Percentiles rank a stretch among this genome's conserved stretches.
Conservation (phyloP, 768 basidiomycete species). For the Tricholoma terreum region DNA sequence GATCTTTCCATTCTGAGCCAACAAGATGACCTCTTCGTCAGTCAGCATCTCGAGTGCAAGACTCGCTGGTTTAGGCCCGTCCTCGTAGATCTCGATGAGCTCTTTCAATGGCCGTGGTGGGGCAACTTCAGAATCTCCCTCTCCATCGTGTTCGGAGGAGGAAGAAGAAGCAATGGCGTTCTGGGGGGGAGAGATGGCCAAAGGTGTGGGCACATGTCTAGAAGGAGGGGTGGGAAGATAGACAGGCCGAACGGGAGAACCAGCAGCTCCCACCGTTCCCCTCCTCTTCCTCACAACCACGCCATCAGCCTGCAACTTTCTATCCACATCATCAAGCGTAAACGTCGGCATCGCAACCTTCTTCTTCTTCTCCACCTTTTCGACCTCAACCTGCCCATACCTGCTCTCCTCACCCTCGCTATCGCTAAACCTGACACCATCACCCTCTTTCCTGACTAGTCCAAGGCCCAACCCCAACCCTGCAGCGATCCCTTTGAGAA, state of each 20-base stretch:
- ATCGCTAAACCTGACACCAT: slow-evolving; percentile 24
- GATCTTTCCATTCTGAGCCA: slow-evolving; percentile 90
- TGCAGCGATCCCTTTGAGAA: slow-evolving; percentile 81
- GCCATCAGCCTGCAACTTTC: slow-evolving; percentile 27
- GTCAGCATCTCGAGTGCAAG: slow-evolving; percentile 59
- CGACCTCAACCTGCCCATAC: slow-evolving; percentile 2
- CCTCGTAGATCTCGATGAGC: slow-evolving; percentile 76
- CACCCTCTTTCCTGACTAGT: slow-evolving; percentile 15
- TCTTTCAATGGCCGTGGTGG: slow-evolving; percentile 68
- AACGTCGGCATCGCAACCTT: slow-evolving; percentile 32
- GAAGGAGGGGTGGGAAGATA: not conserved
- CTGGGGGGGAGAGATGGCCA: slow-evolving; percentile 1
- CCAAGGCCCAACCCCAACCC: slow-evolving; percentile 37
- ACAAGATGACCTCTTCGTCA: slow-evolving; percentile 89
- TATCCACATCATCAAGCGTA: slow-evolving; percentile 56
- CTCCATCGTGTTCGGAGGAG: not conserved
- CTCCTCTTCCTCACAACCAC: slow-evolving; percentile 8
- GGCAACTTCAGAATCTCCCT: slow-evolving; percentile 9
- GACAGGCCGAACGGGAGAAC: not conserved
- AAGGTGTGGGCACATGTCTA: not conserved
- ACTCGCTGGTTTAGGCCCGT: slow-evolving; percentile 61
- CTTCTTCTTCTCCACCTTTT: slow-evolving; percentile 1
- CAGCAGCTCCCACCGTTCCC: not conserved
- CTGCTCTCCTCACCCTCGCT: slow-evolving; percentile 10
- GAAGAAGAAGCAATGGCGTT: slow-evolving; percentile 7